phyloP scores from a whole-genome alignment of 2,329 filamentous ascomycete species.

The Pleochaeta shiraiana region DNA sequence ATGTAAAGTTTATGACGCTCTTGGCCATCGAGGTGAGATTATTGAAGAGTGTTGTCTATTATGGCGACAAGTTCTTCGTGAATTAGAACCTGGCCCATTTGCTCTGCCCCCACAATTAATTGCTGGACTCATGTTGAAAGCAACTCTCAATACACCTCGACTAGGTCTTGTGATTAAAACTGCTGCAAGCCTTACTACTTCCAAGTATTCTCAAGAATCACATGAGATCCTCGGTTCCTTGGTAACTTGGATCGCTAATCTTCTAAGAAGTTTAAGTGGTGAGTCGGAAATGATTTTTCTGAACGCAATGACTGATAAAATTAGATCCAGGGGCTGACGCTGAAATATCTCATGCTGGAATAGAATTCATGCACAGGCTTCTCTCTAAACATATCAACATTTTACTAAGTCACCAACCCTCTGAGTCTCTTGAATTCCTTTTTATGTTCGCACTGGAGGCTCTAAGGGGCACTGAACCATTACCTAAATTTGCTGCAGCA shows the following conservation, averaged over 20 bases:
- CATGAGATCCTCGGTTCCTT: constrained; percentile 28
- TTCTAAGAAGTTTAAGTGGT: constrained; percentile 41
- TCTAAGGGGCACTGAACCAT: constrained; percentile 45
- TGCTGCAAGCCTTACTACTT: background rate
- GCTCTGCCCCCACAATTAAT: constrained; percentile 46
- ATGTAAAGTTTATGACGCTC: constrained; percentile 26
- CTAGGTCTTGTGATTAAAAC: constrained; percentile 24
- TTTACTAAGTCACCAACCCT: constrained; percentile 34
- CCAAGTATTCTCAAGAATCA: constrained; percentile 24
- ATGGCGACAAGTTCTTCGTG: constrained; percentile 52
- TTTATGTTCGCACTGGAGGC: constrained; percentile 52
- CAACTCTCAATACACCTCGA: constrained; percentile 37
- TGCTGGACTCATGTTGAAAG: constrained; percentile 41
- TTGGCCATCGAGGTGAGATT: constrained; percentile 40
- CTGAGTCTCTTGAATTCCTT: constrained; percentile 37
- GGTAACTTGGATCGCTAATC: constrained; percentile 36
- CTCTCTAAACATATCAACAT: constrained; percentile 37
- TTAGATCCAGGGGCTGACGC: constrained; percentile 38
- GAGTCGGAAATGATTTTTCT: constrained; percentile 10
- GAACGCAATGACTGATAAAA: constrained; percentile 5
- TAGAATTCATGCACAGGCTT: constrained; percentile 47
- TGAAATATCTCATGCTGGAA: constrained; percentile 49
- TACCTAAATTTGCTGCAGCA: constrained; percentile 52
- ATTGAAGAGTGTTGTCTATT: constrained; percentile 51
- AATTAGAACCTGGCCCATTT: constrained; percentile 53